Conservation (phyloP, 2,329 filamentous ascomycete genomes). For the Aspergillus japonicus region DNA sequence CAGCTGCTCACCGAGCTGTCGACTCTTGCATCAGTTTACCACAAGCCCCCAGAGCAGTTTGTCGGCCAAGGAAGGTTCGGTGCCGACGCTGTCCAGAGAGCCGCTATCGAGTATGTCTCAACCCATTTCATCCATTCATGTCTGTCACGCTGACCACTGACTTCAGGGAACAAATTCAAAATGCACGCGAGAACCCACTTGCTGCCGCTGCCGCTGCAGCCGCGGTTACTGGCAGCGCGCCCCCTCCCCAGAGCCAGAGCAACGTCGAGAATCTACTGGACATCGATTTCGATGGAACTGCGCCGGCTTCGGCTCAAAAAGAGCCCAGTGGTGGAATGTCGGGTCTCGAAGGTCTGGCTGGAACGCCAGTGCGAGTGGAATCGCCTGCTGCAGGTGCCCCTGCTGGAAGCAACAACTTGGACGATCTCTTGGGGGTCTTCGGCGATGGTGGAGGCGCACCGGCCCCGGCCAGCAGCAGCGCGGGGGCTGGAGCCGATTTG, state of each 20-base stretch:
- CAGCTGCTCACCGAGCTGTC: conserved; percentile 89
- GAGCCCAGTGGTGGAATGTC: conserved; percentile 63
- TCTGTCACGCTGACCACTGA: conserved; percentile 18
- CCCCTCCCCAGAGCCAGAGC: conserved; percentile 56
- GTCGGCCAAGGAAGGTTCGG: conserved; percentile 92
- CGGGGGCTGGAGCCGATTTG: conserved; percentile 54
- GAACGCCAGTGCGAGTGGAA: conserved; percentile 53
- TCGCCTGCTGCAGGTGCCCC: conserved; percentile 43
- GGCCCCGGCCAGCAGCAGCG: conserved; percentile 33
- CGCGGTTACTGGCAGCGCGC: conserved; percentile 56
- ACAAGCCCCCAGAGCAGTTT: conserved; percentile 98
- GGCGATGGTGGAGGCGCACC: conserved; percentile 46
- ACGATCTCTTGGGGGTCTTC: conserved; percentile 76
- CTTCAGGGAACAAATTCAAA: conserved; percentile 75
- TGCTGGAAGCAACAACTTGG: conserved; percentile 61
- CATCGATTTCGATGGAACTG: conserved; percentile 91
- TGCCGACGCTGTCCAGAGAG: conserved; percentile 89
- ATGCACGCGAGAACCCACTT: conserved; percentile 89
- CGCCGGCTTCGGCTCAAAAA: conserved; percentile 79
- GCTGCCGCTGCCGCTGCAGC: conserved; percentile 75
- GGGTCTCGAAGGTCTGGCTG: conserved; percentile 58
- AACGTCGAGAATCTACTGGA: conserved; percentile 95
- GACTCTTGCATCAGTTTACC: conserved; percentile 93
- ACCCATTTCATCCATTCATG: background rate
- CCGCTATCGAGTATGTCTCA: conserved; percentile 73